Percentiles rank a stretch among this genome's conserved stretches.
Evolutionary conservation across 805 yeast species (phyloP).

Genomic region (Candida hispaniensis): DNA sequence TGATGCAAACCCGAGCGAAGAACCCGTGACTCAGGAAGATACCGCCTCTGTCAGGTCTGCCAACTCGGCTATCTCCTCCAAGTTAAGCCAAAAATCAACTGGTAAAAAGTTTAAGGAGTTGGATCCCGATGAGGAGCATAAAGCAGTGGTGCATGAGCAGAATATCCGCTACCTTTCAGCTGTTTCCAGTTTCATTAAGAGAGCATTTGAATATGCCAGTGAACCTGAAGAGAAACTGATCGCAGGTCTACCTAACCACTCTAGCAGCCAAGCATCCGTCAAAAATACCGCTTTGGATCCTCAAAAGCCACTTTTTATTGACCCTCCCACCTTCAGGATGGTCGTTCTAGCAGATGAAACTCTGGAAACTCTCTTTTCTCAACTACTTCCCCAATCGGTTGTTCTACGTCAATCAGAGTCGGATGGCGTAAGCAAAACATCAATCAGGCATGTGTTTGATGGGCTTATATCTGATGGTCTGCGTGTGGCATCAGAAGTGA

Average conservation of each 20-base stretch:
- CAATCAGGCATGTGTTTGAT: constrained; percentile 75
- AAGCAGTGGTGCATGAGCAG: constrained; percentile 26
- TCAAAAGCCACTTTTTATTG: constrained; percentile 58
- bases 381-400: constrained; percentile 54
- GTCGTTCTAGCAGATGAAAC: constrained; percentile 89
- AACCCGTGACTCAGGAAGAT: no score
- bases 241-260: background rate
- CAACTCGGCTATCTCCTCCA: constrained; percentile 23
- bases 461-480: constrained; percentile 87
- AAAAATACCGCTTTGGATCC: constrained; percentile 78
- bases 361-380: constrained; percentile 70
- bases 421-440: constrained; percentile 6
- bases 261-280: background rate
- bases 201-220: constrained; percentile 84
- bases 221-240: constrained; percentile 29
- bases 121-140: constrained; percentile 34
- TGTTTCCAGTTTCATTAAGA: constrained; percentile 72
- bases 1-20: no score
- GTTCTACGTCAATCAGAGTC: constrained; percentile 24
- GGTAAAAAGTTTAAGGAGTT: constrained; percentile 43
- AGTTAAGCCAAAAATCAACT: constrained; percentile 18
- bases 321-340: constrained; percentile 87
- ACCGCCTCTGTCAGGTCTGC: no score
- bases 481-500: constrained; percentile 80
- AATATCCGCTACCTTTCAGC: constrained; percentile 60